These are phyloP conservation scores for Sugiyamaella pinicola DNA, from an alignment of 1,139 yeast species.

Conservation along the genomic window DNA sequence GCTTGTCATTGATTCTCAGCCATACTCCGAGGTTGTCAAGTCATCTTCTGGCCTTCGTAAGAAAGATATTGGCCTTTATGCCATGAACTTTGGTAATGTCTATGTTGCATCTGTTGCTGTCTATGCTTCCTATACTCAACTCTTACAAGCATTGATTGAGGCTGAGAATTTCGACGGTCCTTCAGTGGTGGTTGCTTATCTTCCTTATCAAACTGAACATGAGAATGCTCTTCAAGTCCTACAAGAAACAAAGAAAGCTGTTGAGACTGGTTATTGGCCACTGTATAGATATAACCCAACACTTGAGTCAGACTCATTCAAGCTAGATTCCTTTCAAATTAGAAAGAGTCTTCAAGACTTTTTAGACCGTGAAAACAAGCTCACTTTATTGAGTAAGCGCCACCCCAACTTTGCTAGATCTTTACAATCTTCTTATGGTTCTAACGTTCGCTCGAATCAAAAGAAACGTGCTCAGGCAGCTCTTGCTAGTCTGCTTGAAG, in stretches of 20 bases:
- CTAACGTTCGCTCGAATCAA: constrained; percentile 62
- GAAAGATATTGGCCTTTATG: constrained; percentile 92
- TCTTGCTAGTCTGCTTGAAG: constrained; percentile 73
- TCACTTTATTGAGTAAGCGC: constrained; percentile 70
- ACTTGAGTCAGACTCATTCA: constrained; percentile 56
- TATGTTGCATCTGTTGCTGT: constrained; percentile 96
- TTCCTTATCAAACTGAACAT: constrained; percentile 70
- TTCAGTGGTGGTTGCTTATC: constrained; percentile 83
- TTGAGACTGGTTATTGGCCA: constrained; percentile 96
- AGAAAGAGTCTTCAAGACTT: constrained; percentile 75
- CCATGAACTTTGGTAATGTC: constrained; percentile 89
- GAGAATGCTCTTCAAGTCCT: constrained; percentile 74
- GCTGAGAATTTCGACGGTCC: constrained; percentile 91
- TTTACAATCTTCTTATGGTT: constrained; percentile 63
- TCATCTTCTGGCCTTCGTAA: constrained; percentile 52
- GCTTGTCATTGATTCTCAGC: constrained; percentile 89
- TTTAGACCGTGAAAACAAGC: constrained; percentile 85
- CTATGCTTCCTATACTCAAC: constrained; percentile 90
- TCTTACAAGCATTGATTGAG: constrained; percentile 83
- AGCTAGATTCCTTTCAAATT: constrained; percentile 80
- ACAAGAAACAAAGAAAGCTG: constrained; percentile 86
- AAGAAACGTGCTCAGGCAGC: constrained; percentile 74
- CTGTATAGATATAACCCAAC: constrained; percentile 82
- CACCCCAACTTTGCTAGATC: constrained; percentile 80
- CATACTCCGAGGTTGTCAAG: constrained; percentile 53